phyloP scores from a whole-genome alignment of 345 rosid genomes.

The Acer campestre region DNA sequence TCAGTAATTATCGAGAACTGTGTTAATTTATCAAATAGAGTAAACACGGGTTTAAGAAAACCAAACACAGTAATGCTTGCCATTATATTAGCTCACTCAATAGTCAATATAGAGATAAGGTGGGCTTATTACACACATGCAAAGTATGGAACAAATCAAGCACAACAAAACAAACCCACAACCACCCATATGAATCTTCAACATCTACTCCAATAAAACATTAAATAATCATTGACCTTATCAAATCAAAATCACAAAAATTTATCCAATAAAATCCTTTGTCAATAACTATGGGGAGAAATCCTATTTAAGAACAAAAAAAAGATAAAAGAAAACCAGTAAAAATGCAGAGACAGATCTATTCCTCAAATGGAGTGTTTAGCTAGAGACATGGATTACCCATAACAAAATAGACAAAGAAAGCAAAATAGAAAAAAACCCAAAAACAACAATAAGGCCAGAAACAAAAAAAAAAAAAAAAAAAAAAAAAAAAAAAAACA shows the following conservation, averaged over 20 bases:
- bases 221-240: background rate
- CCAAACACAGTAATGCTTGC: background rate
- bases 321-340: background rate
- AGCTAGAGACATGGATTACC: background rate
- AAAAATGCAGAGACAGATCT: background rate
- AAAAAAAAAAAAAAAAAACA: background rate
- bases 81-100: background rate
- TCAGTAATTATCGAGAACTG: too few relatives aligned
- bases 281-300: background rate
- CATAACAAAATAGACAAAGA: background rate
- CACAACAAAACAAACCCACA: slow-evolving; percentile 2
- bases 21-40: background rate
- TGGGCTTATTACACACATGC: slow-evolving; percentile 27
- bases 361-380: background rate
- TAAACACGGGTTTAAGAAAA: slow-evolving; percentile 18
- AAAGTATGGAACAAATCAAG: slow-evolving; percentile 26
- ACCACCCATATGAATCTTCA: slow-evolving; percentile 9
- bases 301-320: background rate
- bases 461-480: background rate
- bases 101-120: slow-evolving; percentile 13
- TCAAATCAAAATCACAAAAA: background rate
- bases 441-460: background rate
- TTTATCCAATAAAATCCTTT: background rate
- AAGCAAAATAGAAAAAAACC: background rate
- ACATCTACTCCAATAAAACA: background rate